Base-by-base conservation (phyloP, 2,329 filamentous ascomycete genomes). In the Ascochyta clinopodiicola region DNA sequence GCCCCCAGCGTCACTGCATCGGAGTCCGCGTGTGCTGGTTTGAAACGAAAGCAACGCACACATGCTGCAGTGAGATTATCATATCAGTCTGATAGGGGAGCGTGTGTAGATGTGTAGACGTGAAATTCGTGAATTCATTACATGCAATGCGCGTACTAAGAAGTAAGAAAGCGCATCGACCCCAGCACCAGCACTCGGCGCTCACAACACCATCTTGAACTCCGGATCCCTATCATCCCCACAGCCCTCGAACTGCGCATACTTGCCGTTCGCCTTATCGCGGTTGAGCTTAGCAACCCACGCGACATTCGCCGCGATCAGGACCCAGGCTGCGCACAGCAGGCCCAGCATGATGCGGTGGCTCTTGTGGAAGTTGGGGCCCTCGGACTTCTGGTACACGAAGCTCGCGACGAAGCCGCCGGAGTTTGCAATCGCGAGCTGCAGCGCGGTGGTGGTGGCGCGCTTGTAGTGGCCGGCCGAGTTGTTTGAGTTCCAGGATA, bases 391-490 rank as follows among this genome's bases (percentile, higher is more conserved):
- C 2, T 84, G 85, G 60, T 89, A 89, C 4, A 86, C 82, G 65
- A 88, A 88, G 0, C 82, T 84, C 0, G 86, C 84, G 2, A 89
- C 86, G 61, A 89, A 88, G 0, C 87, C 87, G 40, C 87, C 87
- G 7, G 81, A 83, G 60, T 90, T 90, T 0, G 87, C 87, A 61
- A 89, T 84, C 1, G 84, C 83, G 24, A 90, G 77, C 70, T 90
- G 87, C 62, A 89, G 64, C 0, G 84, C 88, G 1, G 83, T 84
- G 0, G 87, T 87, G 0, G 87, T 89, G 0, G 88, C 87, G 13
- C 88, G 78, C 70, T 90, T 90, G 67, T 89, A 90, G 67, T 90
- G 87, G 0, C 84, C 86, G 0, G 86, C 86, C 0, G 83, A 86
- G 68, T 89, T 89, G 67, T 89, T 89, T 2, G 84, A 84, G 58